Base-by-base conservation (phyloP, 192 early-diverging fungal genomes). In the Spinellus fusiger region DNA sequence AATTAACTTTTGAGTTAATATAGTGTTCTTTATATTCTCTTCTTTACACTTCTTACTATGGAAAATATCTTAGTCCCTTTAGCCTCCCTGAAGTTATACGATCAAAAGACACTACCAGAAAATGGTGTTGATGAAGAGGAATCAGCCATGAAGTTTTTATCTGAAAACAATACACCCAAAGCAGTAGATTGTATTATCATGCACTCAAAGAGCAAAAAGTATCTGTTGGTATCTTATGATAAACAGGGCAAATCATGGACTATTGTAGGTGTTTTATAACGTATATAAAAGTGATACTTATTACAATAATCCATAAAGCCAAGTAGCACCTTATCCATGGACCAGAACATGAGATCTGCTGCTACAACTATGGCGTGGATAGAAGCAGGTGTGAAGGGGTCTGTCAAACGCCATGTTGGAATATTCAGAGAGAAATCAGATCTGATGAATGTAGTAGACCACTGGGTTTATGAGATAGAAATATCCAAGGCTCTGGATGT, bases 391-490 rank as follows among this genome's bases (percentile, higher is more conserved):
- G 32, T 56, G 23, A 8, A 35, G 35, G 54, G 54, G 20, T 37
- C 33, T 15, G 35, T 56, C 16, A 34, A 23, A n/a, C 32, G 54
- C 20, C 23, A 25, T 1, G 26, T 56, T 5, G 54, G 54, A 13
- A 35, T 35, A 18, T 56, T 56, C 38, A 15, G 13, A 35, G 54
- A 56, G 38, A 56, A 23, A 15, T 23, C 22, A 3, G 13, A 32
- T 15, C 20, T 10, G 3, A 18, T n/a, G 12, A 15, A 26, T 16
- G 20, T 25, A 15, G 54, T 34, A 1, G 23, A 56, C 27, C 54
- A 56, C 16, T 56, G 7, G 5, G 38, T 56, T 8, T 56, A 56
- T 6, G 54, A 56, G 25, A 35, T 56, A 8, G 33, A 56, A 37
- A 34, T 34, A 3, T 8, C 12, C n/a, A 34, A 56, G 33, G 54